A percentile compares a stretch with the other conserved stretches of the same genome.
These are phyloP conservation scores for Marasmius tenuissimus DNA, from an alignment of 1,284 basidiomycete species.

Conservation along the genomic window DNA sequence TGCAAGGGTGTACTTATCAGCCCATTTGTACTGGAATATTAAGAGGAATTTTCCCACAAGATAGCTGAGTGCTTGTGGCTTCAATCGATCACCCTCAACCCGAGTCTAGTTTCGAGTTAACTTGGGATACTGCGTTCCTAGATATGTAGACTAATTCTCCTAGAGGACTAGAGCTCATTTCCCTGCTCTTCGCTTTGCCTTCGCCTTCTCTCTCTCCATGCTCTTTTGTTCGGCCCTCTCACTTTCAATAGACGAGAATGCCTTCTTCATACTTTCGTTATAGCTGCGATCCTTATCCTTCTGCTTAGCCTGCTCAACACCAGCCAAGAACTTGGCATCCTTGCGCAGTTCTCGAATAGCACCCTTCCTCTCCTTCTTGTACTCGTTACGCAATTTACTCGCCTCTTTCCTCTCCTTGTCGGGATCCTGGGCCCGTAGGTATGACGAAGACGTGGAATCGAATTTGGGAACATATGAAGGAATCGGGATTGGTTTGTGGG, in stretches of 20 bases:
- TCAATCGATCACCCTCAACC: no score
- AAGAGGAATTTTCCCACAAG: no score
- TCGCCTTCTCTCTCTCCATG: slow-evolving; percentile 80
- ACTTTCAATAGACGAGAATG: slow-evolving; percentile 79
- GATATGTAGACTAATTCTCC: no score
- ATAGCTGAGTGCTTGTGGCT: no score
- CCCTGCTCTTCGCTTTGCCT: slow-evolving; percentile 75
- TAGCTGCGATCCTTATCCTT: slow-evolving; percentile 82
- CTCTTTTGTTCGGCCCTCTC: slow-evolving; percentile 96
- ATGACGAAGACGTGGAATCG: slow-evolving; percentile 81
- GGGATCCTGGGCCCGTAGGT: slow-evolving; percentile 84
- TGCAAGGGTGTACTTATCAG: no score
- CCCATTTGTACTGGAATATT: no score
- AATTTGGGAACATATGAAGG: slow-evolving; percentile 94
- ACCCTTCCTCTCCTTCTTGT: slow-evolving; percentile 97
- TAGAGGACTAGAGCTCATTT: slow-evolving; percentile 22
- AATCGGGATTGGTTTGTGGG: slow-evolving; percentile 96
- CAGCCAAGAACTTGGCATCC: slow-evolving; percentile 92
- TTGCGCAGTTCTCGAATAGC: slow-evolving; percentile 96
- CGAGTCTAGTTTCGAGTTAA: no score
- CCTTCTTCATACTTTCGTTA: slow-evolving; percentile 79
- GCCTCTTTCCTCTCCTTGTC: slow-evolving; percentile 90
- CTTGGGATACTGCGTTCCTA: no score
- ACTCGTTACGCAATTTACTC: slow-evolving; percentile 83
- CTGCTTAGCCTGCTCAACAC: slow-evolving; percentile 83